Evolutionary conservation across 2,329 filamentous ascomycete species (phyloP), one percentile per base, ranked within the genome.

Genomic region (Cordyceps cateniannulata): DNA sequence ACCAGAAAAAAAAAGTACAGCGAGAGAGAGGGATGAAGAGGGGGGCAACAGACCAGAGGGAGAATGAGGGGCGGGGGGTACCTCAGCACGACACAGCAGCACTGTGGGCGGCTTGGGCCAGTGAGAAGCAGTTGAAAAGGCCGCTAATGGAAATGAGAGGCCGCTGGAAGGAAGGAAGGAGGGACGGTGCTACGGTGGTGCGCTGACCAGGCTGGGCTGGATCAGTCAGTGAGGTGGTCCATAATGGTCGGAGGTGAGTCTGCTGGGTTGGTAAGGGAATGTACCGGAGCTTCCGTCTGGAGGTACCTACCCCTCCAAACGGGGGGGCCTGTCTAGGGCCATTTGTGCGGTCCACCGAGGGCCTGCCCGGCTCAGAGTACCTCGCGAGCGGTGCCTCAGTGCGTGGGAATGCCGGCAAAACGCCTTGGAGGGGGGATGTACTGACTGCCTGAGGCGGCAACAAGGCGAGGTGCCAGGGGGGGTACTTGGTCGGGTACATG

Each of bases 271-370:
- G 51, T n/a, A 20, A 18, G n/a, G 38, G 38, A 18, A 54, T 38
- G 55, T 59, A 59, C 45, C 47, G 35, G 24, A 59, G 47, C 55
- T 29, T 50, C 47, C 55, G 35, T 32, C 24, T 29, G 22, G 27
- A 59, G 18, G 55, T 59, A 59, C 47, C 55, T 59, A 59, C 55
- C 55, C 55, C 55, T 59, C 55, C 49, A 51, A 24, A 44, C 35
- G 22, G 47, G 55, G 40, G 55, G 42, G 16, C n/a, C 6, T 40
- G 18, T 29, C 48, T 32, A 32, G 35, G 45, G 18, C 3, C 22
- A 25, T 35, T 22, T 24, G 45, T 12, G 35, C 27, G 18, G 55
- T 59, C 47, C 35, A 50, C 45, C 14, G 12, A n/a, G 24, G 42
- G 55, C 18, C 47, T 59, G 55, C 42, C 32, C 42, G 47, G 44